phyloP scores from a whole-genome alignment of 75 land plant species.

The Sequoia sempervirens region DNA sequence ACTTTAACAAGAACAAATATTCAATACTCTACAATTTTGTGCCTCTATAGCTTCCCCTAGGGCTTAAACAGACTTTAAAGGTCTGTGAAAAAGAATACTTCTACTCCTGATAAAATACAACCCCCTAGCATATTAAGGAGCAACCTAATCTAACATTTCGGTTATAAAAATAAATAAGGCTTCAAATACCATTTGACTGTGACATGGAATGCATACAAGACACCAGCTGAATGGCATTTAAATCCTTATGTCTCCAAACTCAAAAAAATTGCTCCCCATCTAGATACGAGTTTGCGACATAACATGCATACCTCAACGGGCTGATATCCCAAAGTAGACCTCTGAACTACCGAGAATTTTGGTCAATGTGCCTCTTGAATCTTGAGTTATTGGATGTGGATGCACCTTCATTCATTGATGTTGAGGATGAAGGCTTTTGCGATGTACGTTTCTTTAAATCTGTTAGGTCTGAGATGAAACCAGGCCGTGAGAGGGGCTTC shows the following conservation, averaged over 20 bases:
- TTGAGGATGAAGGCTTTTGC: not conserved
- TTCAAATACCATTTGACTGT: not conserved
- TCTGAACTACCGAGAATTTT: not conserved
- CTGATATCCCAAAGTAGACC: not conserved
- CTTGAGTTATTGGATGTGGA: not conserved
- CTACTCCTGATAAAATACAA: not conserved
- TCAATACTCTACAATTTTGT: not conserved
- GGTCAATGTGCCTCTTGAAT: not conserved
- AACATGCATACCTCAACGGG: not conserved
- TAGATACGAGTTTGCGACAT: not conserved
- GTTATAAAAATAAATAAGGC: not conserved
- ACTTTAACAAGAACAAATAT: not conserved
- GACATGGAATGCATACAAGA: not conserved
- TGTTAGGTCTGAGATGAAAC: constrained; percentile 26
- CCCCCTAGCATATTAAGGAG: not conserved
- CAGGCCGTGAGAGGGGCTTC: constrained; percentile 50
- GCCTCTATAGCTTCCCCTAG: not conserved
- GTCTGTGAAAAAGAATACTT: not conserved
- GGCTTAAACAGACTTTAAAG: not conserved
- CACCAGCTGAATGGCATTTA: not conserved
- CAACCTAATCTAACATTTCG: not conserved
- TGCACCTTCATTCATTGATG: not conserved
- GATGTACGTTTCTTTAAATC: not conserved
- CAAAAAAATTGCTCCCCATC: not conserved
- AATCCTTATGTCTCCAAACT: not conserved